Evolutionary conservation across 495 filamentous ascomycete species (phyloP), one percentile per base, ranked within the genome.

Genomic region (Lophium mytilinum): DNA sequence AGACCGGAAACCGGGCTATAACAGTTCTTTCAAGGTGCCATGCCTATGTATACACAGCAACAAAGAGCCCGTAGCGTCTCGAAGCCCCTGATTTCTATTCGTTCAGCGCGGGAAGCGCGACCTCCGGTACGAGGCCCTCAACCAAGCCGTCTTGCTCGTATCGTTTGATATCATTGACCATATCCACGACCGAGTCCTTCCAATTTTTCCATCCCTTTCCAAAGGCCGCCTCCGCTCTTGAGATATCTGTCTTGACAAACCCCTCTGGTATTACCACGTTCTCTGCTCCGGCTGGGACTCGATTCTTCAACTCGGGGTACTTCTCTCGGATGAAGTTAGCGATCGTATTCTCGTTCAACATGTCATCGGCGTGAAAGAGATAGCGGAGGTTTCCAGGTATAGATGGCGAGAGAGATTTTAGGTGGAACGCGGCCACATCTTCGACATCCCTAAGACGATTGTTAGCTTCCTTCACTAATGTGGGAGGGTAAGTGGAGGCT

Each of bases 301-400:
- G 50, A 11, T 2, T 10, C 18, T 34, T 21, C 33, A 53, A 34
- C 37, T 41, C 33, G 15, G 50, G 50, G 17, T 37, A 53, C 18
- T 19, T 41, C 1, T 53, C 50, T 17, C 50, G 50, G 15, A 53
- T 3, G n/a, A 9, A 15, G 35, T 53, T 41, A 5, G 50, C 50
- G 34, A 46, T 7, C 4, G 7, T 12, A n/a, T 37, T 41, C 18
- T 15, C 6, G 17, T 37, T 7, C 34, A 53, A 9, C 6, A 53
- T n/a, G n/a, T 11, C 33, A 1, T 18, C 14, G 37, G 7, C 12
- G 18, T 21, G 5, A 2, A 53, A 15, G 15, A 53, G 24, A 17
- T 53, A 53, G 15, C 50, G 50, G 8, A 43, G 21, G 50, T 40
- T 53, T 7, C 50, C 50, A 12, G 50, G 50, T n/a, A 53, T 17